Conservation (phyloP, 495 filamentous ascomycete species). For the Neurospora sp. region DNA sequence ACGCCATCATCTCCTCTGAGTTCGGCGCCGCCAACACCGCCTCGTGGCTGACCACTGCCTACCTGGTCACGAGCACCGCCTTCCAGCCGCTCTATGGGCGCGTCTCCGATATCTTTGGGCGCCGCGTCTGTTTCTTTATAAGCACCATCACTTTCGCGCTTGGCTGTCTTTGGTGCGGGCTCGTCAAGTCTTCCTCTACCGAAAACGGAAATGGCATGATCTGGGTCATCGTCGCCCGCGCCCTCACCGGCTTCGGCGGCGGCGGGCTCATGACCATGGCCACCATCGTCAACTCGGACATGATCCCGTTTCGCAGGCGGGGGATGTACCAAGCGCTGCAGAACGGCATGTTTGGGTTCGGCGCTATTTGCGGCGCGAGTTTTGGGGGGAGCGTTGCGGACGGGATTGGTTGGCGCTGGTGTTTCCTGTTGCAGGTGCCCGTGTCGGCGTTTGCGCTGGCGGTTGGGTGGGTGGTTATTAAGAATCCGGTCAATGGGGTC, state of each 20-base stretch:
- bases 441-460: slow-evolving; percentile 44
- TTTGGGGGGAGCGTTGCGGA: slow-evolving; percentile 41
- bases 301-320: slow-evolving; percentile 52
- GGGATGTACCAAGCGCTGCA: slow-evolving; percentile 58
- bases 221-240: slow-evolving; percentile 35
- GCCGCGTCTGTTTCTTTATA: slow-evolving; percentile 39
- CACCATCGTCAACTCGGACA: slow-evolving; percentile 56
- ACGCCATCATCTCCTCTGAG: slow-evolving; percentile 51
- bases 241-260: slow-evolving; percentile 47
- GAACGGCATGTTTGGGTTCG: slow-evolving; percentile 52
- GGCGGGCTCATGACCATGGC: slow-evolving; percentile 55
- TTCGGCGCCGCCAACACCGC: slow-evolving; percentile 42
- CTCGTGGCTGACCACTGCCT: slow-evolving; percentile 67
- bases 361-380: slow-evolving; percentile 37
- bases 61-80: slow-evolving; percentile 61
- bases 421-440: slow-evolving; percentile 40
- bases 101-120: slow-evolving; percentile 44
- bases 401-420: slow-evolving; percentile 41
- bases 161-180: slow-evolving; percentile 38
- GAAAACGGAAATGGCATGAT: slow-evolving; percentile 17
- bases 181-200: slow-evolving; percentile 13
- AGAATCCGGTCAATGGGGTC: slow-evolving; percentile 20
- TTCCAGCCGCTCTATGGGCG: slow-evolving; percentile 43
- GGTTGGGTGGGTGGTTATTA: slow-evolving; percentile 44
- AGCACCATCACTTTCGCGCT: slow-evolving; percentile 35